These are phyloP conservation scores for Pyrrhoderma lamaoense DNA, from an alignment of 1,284 basidiomycete species.

Conservation along the genomic window DNA sequence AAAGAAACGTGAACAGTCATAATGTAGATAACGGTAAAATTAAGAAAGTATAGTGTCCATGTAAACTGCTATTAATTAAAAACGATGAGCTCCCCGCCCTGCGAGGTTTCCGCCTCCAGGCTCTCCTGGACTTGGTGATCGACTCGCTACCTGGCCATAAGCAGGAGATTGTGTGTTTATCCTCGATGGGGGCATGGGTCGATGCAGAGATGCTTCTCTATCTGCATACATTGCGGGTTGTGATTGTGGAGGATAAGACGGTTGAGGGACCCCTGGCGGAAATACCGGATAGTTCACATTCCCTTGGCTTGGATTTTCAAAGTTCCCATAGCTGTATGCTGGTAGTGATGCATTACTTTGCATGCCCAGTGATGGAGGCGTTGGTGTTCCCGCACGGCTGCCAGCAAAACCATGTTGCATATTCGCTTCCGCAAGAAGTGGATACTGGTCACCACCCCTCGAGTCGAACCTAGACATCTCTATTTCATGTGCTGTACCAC, in stretches of 20 bases:
- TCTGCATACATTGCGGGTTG: constrained; percentile 20
- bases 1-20: constrained; percentile 6
- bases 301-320: constrained; percentile 3
- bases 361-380: neutral
- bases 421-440: constrained; percentile 37
- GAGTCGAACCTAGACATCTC: constrained; percentile 49
- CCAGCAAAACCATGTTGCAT: constrained; percentile 3
- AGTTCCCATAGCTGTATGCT: constrained; percentile 7
- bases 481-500: constrained; percentile 39
- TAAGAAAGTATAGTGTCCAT: neutral
- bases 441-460: constrained; percentile 42
- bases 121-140: neutral
- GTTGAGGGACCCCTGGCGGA: constrained; percentile 18
- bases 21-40: constrained; percentile 6
- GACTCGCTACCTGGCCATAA: neutral
- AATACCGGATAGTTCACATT: constrained; percentile 1
- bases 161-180: neutral
- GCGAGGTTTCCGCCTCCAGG: constrained; percentile 6
- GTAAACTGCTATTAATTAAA: constrained; percentile 2
- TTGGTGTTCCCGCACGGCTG: neutral
- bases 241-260: constrained; percentile 10
- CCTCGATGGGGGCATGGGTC: constrained; percentile 23
- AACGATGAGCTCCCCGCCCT: constrained; percentile 14
- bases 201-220: constrained; percentile 27
- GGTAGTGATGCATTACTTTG: constrained; percentile 11